Evolutionary conservation across 23 red algal species (phyloP), one percentile per base, ranked within the genome.

Genomic region (Cyanidiococcus yangmingshanensis): DNA sequence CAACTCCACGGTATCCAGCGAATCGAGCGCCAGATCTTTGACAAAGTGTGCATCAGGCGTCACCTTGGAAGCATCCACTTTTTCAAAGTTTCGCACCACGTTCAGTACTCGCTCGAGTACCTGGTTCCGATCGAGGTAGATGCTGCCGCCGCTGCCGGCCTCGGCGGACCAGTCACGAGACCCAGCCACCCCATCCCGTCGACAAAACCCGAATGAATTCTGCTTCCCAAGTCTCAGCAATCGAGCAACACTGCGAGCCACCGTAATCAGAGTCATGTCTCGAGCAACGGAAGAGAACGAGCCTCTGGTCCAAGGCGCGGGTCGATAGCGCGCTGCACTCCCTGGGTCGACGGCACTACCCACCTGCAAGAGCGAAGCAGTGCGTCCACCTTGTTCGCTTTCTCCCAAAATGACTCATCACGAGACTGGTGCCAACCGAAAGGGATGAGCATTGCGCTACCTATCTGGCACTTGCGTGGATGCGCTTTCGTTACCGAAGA

Each of bases 71-170:
- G 88, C 80, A 79, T 98, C 88, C 63, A 95, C 91, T 87, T 96
- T 96, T 68, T 96, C 92, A 82, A 98, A 98, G 76, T 91, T 91
- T 68, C 84, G 86, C 45, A 98, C 89, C 36, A 98, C 81, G 38
- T 91, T 84, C 50, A 98, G 40, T 26, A 98, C 88, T 39, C 94
- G 84, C 25, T 76, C 81, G 37, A 85, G 75, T 1, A 98, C 88
- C 0, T 91, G 74, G 2, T 39, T 81, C 75, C 79, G 77, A 68
- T 91, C 88, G 57, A 89, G 74, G 40, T 76, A 89, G 21, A 71
- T 30, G n/a, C 63, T 35, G 32, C 63, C 63, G 7, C 45, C 45
- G 45, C 45, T 54, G 12, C 45, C 45, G 12, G 45, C 45, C 45
- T 54, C 45, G 21, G 12, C 21, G 45, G 45, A 54, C 45, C 45